Evolutionary conservation across 2,329 filamentous ascomycete genomes (phyloP).

Genomic region (Exophiala sp.): DNA sequence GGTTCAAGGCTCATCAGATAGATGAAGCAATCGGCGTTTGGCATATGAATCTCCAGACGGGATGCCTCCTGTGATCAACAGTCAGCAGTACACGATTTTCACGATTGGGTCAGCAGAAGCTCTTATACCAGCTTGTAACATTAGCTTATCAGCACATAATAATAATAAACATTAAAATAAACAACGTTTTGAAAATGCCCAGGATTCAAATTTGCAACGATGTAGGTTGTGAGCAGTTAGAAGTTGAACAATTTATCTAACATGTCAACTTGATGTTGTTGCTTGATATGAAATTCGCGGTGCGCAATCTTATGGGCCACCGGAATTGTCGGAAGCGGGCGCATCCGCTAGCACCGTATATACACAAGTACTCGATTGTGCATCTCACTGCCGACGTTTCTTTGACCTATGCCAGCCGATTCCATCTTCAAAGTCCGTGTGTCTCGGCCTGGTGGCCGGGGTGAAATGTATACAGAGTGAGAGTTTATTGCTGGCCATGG

Average conservation of each 20-base stretch:
- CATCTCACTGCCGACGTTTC: too few relatives aligned
- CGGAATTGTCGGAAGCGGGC: background rate
- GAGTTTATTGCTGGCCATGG: background rate
- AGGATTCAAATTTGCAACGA: background rate
- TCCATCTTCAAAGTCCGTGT: background rate
- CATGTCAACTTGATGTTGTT: too few relatives aligned
- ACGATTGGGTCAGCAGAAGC: background rate
- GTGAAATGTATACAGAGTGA: background rate
- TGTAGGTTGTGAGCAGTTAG: background rate
- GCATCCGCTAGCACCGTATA: background rate
- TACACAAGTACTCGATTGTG: too few relatives aligned
- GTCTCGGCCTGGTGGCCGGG: too few relatives aligned
- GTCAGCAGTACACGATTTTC: background rate
- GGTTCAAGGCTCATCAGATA: too few relatives aligned
- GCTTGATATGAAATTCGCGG: background rate
- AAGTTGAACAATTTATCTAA: too few relatives aligned
- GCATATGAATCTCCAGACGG: background rate
- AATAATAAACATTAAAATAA: background rate
- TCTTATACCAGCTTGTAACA: background rate
- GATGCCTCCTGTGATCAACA: background rate
- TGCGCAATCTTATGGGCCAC: background rate
- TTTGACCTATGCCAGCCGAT: too few relatives aligned
- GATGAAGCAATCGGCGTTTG: too few relatives aligned
- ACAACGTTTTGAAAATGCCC: too few relatives aligned
- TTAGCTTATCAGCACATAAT: background rate